These are phyloP conservation scores for Nigrograna mackinnonii DNA, from an alignment of 2,329 filamentous ascomycete genomes.

Conservation along the genomic window DNA sequence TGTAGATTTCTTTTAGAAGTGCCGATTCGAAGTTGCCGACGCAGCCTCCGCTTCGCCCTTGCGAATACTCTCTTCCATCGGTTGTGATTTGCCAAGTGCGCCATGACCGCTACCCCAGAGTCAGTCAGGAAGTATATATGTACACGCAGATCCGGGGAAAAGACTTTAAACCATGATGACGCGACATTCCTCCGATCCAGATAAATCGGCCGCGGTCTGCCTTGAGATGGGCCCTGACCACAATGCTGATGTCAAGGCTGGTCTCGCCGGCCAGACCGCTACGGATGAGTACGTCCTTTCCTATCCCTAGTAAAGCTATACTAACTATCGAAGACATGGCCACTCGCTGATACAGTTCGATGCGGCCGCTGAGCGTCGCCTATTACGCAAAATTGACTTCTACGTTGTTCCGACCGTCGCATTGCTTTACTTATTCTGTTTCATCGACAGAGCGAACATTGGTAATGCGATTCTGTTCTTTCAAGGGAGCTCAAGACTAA, in stretches of 20 bases:
- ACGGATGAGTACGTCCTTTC: background rate
- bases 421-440: background rate
- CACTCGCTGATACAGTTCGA: background rate
- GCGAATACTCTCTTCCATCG: background rate
- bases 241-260: background rate
- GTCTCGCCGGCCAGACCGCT: background rate
- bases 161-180: background rate
- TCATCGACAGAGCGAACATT: constrained; percentile 1
- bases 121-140: background rate
- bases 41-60: background rate
- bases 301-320: background rate
- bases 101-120: background rate
- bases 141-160: background rate
- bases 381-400: background rate
- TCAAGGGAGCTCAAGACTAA: too few species aligned
- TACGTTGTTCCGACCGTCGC: constrained; percentile 1
- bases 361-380: background rate
- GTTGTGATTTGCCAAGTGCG: background rate
- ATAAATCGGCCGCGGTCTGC: background rate
- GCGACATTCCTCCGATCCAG: background rate
- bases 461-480: too few species aligned
- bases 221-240: background rate
- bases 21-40: background rate
- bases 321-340: background rate
- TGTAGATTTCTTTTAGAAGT: background rate